phyloP scores from a whole-genome alignment of 1,284 basidiomycete species.

The Ganoderma lucidum region DNA sequence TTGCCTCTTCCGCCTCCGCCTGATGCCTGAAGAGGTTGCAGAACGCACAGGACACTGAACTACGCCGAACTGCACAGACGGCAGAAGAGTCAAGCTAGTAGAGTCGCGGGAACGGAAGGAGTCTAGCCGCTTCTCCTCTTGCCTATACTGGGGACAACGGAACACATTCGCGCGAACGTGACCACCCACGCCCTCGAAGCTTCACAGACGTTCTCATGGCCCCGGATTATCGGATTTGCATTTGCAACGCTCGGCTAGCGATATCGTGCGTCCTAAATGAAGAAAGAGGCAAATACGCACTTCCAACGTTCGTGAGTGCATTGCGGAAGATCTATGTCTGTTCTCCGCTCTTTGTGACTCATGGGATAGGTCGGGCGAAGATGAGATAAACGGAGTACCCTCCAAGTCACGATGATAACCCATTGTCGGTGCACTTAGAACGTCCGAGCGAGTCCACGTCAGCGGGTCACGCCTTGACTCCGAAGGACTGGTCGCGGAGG shows the following conservation, averaged over 20 bases:
- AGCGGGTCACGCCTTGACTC: neutral
- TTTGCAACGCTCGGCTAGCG: neutral
- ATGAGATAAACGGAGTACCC: neutral
- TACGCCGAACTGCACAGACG: neutral
- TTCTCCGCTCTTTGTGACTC: neutral
- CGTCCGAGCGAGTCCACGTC: slow-evolving; percentile 5
- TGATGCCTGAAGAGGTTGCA: neutral
- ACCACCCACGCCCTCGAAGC: neutral
- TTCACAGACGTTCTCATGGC: slow-evolving; percentile 1
- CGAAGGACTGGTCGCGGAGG: neutral
- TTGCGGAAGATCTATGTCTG: neutral
- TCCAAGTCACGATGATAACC: neutral
- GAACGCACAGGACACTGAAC: neutral
- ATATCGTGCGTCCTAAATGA: neutral
- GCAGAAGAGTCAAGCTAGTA: neutral
- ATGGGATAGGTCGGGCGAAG: neutral
- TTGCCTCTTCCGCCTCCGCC: neutral
- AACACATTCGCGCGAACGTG: slow-evolving; percentile 7
- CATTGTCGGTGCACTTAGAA: neutral
- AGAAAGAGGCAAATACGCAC: neutral
- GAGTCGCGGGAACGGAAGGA: slow-evolving; percentile 4
- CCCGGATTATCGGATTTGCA: slow-evolving; percentile 1
- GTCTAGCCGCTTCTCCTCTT: slow-evolving; percentile 1
- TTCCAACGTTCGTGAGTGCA: neutral
- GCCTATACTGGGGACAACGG: slow-evolving; percentile 1